Percentiles rank a stretch among this genome's conserved stretches.
Evolutionary conservation across 306 rosid genomes (phyloP).

Genomic region (Notholithocarpus densiflorus): DNA sequence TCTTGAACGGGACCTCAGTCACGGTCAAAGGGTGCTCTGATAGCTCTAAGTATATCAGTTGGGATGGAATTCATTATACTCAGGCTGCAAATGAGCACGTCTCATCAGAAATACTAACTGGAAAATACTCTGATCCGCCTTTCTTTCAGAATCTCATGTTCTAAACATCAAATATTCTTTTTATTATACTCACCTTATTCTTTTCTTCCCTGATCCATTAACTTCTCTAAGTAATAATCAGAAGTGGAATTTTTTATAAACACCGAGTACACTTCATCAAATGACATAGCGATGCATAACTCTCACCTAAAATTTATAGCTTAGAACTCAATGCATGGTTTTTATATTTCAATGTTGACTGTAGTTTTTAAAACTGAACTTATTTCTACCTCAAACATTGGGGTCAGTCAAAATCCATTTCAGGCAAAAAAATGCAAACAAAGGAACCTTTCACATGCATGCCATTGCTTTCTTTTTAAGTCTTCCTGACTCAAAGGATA

Average conservation of each 20-base stretch:
- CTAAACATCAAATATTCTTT: constrained; percentile 14
- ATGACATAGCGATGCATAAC: background rate
- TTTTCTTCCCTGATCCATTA: background rate
- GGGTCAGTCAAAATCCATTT: too few relatives aligned
- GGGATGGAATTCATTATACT: constrained; percentile 96
- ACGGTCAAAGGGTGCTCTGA: constrained; percentile 63
- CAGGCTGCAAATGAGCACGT: constrained; percentile 79
- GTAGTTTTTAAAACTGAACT: too few relatives aligned
- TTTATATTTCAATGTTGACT: too few relatives aligned
- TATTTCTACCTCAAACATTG: too few relatives aligned
- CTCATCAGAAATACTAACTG: constrained; percentile 72
- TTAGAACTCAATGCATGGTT: background rate
- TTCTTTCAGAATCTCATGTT: constrained; percentile 70
- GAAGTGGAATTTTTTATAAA: background rate
- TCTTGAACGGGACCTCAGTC: constrained; percentile 62
- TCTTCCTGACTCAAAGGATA: background rate
- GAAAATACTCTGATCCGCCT: constrained; percentile 82
- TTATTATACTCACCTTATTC: constrained; percentile 28
- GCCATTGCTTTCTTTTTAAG: background rate
- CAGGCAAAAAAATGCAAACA: too few relatives aligned
- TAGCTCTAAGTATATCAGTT: constrained; percentile 58
- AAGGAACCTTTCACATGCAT: background rate
- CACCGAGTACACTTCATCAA: background rate
- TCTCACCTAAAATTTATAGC: background rate
- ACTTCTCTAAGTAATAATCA: constrained; percentile 18